These are phyloP conservation scores for Sporopachydermia quercuum DNA, from an alignment of 805 yeast genomes.

Conservation along the genomic window DNA sequence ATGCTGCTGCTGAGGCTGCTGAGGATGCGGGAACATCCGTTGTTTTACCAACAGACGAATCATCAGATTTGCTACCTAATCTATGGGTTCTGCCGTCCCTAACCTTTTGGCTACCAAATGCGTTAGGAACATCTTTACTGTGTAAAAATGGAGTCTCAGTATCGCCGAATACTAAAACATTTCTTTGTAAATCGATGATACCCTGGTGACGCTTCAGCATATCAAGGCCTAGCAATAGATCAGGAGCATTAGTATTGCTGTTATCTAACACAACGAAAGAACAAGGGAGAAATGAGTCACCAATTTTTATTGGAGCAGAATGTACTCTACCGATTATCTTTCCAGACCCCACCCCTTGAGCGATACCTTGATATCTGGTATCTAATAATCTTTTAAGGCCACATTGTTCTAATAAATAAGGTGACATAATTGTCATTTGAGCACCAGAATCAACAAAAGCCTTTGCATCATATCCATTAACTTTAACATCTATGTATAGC, in stretches of 20 bases:
- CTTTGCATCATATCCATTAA: constrained; percentile 68
- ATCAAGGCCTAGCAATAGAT: constrained; percentile 76
- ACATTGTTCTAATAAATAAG: constrained; percentile 58
- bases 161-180: constrained; percentile 56
- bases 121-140: constrained; percentile 53
- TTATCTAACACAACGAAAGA: constrained; percentile 58
- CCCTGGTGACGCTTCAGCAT: constrained; percentile 85
- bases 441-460: constrained; percentile 98
- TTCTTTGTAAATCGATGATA: constrained; percentile 52
- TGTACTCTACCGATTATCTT: constrained; percentile 75
- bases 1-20: constrained; percentile 12
- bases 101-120: not conserved
- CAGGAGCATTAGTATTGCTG: constrained; percentile 34
- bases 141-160: constrained; percentile 57
- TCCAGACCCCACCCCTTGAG: constrained; percentile 80
- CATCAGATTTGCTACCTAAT: not conserved
- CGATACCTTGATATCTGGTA: constrained; percentile 64
- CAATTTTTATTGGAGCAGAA: constrained; percentile 74
- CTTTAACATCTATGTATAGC: constrained; percentile 66
- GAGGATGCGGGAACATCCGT: constrained; percentile 9
- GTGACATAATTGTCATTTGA: constrained; percentile 70
- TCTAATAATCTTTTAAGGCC: constrained; percentile 65
- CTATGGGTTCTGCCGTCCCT: not conserved
- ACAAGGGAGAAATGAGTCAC: constrained; percentile 46
- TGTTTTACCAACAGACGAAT: constrained; percentile 1